phyloP scores from a whole-genome alignment of 1,284 basidiomycete species.

The Meira nashicola region DNA sequence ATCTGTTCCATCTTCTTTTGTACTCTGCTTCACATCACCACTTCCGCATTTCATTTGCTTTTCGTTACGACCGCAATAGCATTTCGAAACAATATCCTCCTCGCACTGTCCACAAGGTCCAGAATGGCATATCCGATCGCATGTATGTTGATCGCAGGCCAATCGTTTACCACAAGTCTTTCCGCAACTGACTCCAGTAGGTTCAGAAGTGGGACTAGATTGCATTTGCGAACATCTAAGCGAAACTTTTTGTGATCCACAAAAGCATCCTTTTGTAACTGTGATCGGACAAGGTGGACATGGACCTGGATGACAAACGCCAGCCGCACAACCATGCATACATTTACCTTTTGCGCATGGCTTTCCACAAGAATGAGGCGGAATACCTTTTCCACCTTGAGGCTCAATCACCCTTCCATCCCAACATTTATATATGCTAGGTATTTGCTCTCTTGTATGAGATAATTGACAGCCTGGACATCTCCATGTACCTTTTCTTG shows the following conservation, averaged over 20 bases:
- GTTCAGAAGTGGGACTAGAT: background rate
- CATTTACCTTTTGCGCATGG: constrained; percentile 39
- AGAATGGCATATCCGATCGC: constrained; percentile 36
- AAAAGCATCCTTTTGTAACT: constrained; percentile 46
- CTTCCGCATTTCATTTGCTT: constrained; percentile 41
- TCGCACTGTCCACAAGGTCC: constrained; percentile 40
- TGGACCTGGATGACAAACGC: constrained; percentile 46
- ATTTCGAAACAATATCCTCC: constrained; percentile 22
- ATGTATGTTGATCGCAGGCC: constrained; percentile 42
- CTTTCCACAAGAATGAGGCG: constrained; percentile 47
- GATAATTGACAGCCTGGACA: constrained; percentile 50
- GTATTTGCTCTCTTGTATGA: constrained; percentile 27
- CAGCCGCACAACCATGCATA: constrained; percentile 42
- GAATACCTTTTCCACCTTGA: constrained; percentile 22
- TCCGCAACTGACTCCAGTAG: constrained; percentile 39
- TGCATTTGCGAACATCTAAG: constrained; percentile 46
- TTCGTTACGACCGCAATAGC: constrained; percentile 44
- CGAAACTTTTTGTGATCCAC: constrained; percentile 34
- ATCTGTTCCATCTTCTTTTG: constrained; percentile 7
- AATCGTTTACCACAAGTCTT: constrained; percentile 35
- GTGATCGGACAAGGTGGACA: constrained; percentile 49
- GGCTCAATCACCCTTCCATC: constrained; percentile 40
- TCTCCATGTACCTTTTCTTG: constrained; percentile 42
- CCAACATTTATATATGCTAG: constrained; percentile 49
- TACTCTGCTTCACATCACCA: constrained; percentile 24